Conservation (phyloP, 371 early-diverging fungal genomes). For the Mucor velutinosus region DNA sequence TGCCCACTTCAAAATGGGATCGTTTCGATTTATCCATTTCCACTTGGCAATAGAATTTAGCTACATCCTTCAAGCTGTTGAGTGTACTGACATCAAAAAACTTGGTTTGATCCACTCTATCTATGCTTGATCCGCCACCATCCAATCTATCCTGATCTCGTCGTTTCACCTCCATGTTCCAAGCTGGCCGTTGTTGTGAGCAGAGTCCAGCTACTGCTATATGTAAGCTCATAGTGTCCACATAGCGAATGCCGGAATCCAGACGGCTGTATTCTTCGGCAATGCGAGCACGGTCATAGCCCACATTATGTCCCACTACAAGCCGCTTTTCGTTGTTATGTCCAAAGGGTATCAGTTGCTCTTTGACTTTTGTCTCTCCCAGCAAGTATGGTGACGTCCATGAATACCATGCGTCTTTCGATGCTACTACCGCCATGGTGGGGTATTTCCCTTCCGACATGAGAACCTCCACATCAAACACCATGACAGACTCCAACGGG, state of each 20-base stretch:
- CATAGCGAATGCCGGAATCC: constrained; percentile 59
- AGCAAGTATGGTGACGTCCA: constrained; percentile 84
- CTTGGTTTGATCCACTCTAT: constrained; percentile 18
- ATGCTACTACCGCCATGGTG: constrained; percentile 82
- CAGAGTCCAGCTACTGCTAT: constrained; percentile 90
- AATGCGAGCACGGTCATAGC: constrained; percentile 90
- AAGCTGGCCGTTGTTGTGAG: constrained; percentile 84
- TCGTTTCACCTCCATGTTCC: constrained; percentile 70
- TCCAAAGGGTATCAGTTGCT: constrained; percentile 73
- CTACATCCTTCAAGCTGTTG: constrained; percentile 80
- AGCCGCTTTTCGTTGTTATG: constrained; percentile 39
- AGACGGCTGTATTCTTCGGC: constrained; percentile 79
- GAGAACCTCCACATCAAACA: constrained; percentile 92
- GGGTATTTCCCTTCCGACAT: constrained; percentile 71
- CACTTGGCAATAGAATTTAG: constrained; percentile 75
- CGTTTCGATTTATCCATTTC: constrained; percentile 78
- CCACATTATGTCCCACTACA: constrained; percentile 91
- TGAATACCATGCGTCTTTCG: constrained; percentile 82
- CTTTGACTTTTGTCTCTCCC: constrained; percentile 40
- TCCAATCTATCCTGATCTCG: constrained; percentile 29
- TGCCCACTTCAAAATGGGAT: constrained; percentile 68
- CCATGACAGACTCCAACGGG: constrained; percentile 69
- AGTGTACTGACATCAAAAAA: constrained; percentile 76
- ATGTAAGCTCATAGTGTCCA: constrained; percentile 97
- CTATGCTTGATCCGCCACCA: constrained; percentile 27